A percentile compares a stretch with the other conserved stretches of the same genome.
These are phyloP conservation scores for Trametes cubensis DNA, from an alignment of 768 basidiomycete genomes.

Conservation along the genomic window DNA sequence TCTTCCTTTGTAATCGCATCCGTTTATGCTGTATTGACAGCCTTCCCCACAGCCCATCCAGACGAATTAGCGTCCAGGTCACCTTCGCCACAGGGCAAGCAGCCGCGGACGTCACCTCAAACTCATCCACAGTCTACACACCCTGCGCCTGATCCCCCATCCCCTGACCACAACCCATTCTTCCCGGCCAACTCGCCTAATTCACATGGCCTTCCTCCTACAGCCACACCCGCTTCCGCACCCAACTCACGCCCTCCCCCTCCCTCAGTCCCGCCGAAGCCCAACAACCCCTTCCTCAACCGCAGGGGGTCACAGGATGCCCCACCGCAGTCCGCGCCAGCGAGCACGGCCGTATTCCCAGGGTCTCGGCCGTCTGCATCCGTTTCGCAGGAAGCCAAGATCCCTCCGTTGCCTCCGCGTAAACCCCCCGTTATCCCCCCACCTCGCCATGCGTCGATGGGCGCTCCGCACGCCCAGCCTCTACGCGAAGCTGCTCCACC, in stretches of 20 bases:
- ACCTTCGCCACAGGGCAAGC: constrained; percentile 7
- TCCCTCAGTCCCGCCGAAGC: constrained; percentile 28
- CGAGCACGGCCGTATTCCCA: constrained; percentile 14
- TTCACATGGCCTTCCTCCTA: constrained; percentile 9
- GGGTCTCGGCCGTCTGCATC: constrained; percentile 14
- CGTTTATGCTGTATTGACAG: neutral
- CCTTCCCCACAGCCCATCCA: constrained; percentile 12
- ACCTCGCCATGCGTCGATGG: constrained; percentile 41
- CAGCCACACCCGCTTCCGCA: constrained; percentile 9
- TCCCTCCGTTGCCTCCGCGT: constrained; percentile 56
- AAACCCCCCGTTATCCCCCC: constrained; percentile 46
- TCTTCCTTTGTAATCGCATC: neutral
- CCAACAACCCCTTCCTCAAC: constrained; percentile 46
- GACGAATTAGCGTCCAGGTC: constrained; percentile 14
- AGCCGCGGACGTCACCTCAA: neutral
- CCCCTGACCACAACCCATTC: constrained; percentile 26
- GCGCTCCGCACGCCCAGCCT: constrained; percentile 14
- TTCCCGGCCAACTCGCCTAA: constrained; percentile 1
- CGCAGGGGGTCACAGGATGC: constrained; percentile 31
- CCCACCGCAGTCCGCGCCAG: constrained; percentile 21
- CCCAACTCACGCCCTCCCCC: constrained; percentile 13
- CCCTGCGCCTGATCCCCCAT: constrained; percentile 16
- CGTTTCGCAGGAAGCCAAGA: constrained; percentile 13
- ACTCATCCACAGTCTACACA: constrained; percentile 6
- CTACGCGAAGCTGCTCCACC: constrained; percentile 5